Evolutionary conservation across 768 basidiomycete species (phyloP).

Genomic region (Suillus paluster): DNA sequence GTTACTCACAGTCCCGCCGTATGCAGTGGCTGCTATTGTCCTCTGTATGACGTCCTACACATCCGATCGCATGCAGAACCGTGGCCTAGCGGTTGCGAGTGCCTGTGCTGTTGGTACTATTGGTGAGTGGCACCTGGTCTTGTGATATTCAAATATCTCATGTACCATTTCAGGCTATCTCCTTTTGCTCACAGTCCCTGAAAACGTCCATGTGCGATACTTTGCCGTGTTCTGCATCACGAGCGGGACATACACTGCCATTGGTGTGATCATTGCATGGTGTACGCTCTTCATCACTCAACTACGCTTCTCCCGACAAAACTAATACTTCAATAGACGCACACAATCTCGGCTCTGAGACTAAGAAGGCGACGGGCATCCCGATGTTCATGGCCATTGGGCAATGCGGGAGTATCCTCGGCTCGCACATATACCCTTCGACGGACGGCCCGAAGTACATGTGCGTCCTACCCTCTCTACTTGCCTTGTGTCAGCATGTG

Average conservation of each 20-base stretch:
- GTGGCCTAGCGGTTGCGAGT: constrained; percentile 46
- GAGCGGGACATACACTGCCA: constrained; percentile 76
- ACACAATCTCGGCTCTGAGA: constrained; percentile 79
- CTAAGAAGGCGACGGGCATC: constrained; percentile 76
- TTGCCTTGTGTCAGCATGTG: background rate
- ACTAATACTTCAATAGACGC: constrained; percentile 44
- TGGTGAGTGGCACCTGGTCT: constrained; percentile 20
- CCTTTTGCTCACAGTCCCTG: constrained; percentile 56
- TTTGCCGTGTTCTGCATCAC: constrained; percentile 82
- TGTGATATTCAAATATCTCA: constrained; percentile 49
- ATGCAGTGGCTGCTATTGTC: constrained; percentile 71
- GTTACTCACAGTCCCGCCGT: constrained; percentile 81
- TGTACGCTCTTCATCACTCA: constrained; percentile 49
- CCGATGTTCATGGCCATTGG: constrained; percentile 83
- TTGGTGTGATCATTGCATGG: constrained; percentile 79
- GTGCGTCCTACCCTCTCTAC: constrained; percentile 41
- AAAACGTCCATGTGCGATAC: constrained; percentile 67
- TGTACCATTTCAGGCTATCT: constrained; percentile 56
- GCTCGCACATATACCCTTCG: constrained; percentile 72
- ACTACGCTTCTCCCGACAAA: background rate
- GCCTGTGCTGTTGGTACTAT: constrained; percentile 36
- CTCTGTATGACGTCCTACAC: constrained; percentile 59
- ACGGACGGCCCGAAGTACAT: constrained; percentile 67
- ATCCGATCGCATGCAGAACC: constrained; percentile 69
- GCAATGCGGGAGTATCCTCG: constrained; percentile 76